A percentile compares a stretch with the other conserved stretches of the same genome.
phyloP scores from a whole-genome alignment of 2,329 filamentous ascomycete genomes.

The Pseudocercospora fijiensis region DNA sequence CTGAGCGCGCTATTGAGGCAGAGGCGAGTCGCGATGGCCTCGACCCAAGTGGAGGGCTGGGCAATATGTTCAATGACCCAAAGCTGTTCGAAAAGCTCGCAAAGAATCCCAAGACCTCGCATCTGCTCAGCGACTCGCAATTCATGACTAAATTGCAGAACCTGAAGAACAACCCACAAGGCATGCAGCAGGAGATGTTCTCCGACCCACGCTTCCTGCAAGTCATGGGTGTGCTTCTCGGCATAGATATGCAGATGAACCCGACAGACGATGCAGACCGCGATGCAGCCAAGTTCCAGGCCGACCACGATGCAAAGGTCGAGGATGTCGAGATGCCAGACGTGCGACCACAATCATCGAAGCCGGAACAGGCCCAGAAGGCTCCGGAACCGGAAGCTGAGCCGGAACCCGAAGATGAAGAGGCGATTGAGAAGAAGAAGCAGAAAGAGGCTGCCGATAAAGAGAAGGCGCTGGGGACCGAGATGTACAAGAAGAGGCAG shows the following conservation, averaged over 20 bases:
- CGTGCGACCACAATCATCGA: conserved; percentile 65
- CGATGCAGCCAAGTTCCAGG: conserved; percentile 55
- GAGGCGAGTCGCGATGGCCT: conserved; percentile 65
- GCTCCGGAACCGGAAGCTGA: conserved; percentile 65
- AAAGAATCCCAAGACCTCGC: conserved; percentile 87
- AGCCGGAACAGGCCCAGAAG: conserved; percentile 52
- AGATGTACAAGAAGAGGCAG: conserved; percentile 96
- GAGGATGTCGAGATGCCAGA: conserved; percentile 74
- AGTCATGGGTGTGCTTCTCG: conserved; percentile 89
- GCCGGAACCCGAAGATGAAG: conserved; percentile 72
- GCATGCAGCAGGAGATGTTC: conserved; percentile 74
- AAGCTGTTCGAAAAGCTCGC: conserved; percentile 87
- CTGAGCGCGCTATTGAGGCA: conserved; percentile 82
- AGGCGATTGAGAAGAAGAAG: conserved; percentile 78
- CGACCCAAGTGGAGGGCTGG: conserved; percentile 74
- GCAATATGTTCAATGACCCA: conserved; percentile 91
- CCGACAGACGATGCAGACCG: conserved; percentile 49
- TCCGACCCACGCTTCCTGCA: conserved; percentile 84
- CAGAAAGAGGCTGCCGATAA: conserved; percentile 90
- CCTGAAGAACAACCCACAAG: conserved; percentile 76
- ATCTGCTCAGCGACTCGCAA: conserved; percentile 72
- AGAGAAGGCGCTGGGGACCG: conserved; percentile 90
- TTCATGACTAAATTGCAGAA: conserved; percentile 91
- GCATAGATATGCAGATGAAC: conserved; percentile 82
- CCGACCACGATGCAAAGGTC: conserved; percentile 62